phyloP scores from a whole-genome alignment of 2,329 filamentous ascomycete genomes.

The Arachnomyces sp. region DNA sequence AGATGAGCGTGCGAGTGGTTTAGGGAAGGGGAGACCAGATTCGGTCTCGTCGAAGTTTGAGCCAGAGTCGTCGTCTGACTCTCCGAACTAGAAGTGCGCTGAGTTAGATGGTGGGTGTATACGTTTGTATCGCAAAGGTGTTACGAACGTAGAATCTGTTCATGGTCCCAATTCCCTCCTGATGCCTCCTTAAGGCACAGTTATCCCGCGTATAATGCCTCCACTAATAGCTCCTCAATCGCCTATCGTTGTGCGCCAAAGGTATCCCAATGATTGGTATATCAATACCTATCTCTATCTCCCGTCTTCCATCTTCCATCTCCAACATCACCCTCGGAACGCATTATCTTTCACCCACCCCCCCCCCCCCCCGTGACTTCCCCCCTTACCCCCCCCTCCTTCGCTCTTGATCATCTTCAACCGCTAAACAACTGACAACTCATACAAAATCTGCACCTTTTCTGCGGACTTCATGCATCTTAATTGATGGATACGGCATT shows the following conservation, averaged over 20 bases:
- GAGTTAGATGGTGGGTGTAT: slow-evolving; percentile 1
- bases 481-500: no score
- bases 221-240: no score
- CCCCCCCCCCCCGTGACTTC: slow-evolving; percentile 1
- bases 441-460: slow-evolving; percentile 5
- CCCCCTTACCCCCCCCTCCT: background rate
- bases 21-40: slow-evolving; percentile 73
- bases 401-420: background rate
- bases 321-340: slow-evolving; percentile 8
- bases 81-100: slow-evolving; percentile 28
- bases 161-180: slow-evolving; percentile 5
- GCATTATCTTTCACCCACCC: background rate
- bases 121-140: background rate
- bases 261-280: no score
- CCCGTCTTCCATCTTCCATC: no score
- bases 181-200: no score
- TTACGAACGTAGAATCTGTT: slow-evolving; percentile 12
- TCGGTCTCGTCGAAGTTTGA: slow-evolving; percentile 49
- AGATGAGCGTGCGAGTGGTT: slow-evolving; percentile 70
- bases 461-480: background rate
- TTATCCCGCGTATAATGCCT: no score
- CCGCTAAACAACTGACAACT: slow-evolving; percentile 5
- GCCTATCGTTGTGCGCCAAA: no score
- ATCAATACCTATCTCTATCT: no score
- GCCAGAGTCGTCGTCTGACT: slow-evolving; percentile 37